Evolutionary conservation across 371 early-diverging fungal species (phyloP).

Genomic region (Syncephalastrum monosporum): DNA sequence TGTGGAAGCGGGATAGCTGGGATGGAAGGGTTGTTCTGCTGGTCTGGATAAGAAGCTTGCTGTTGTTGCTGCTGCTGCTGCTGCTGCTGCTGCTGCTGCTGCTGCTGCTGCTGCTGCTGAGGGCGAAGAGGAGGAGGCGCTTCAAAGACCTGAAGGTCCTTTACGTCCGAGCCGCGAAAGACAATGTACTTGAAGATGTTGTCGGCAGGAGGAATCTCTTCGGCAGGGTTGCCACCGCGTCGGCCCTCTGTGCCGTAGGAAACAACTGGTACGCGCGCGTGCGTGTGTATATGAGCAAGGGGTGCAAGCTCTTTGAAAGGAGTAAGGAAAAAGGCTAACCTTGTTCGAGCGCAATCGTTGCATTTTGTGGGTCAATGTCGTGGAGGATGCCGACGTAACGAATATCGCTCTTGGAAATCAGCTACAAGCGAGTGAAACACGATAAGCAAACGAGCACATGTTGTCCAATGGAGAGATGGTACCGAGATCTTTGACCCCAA

Average conservation of each 20-base stretch:
- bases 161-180: slow-evolving; percentile 89
- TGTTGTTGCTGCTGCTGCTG: slow-evolving; percentile 3
- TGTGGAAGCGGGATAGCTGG: slow-evolving; percentile 3
- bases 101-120: background rate
- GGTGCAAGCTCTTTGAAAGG: background rate
- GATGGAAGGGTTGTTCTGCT: slow-evolving; percentile 3
- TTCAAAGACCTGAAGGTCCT: slow-evolving; percentile 81
- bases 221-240: slow-evolving; percentile 55
- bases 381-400: slow-evolving; percentile 85
- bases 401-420: slow-evolving; percentile 60
- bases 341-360: slow-evolving; percentile 80
- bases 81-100: slow-evolving; percentile 2
- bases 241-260: slow-evolving; percentile 81
- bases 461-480: background rate
- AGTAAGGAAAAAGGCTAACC: slow-evolving; percentile 35
- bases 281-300: background rate
- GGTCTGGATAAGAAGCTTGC: background rate
- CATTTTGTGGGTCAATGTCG: slow-evolving; percentile 74
- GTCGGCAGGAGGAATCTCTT: slow-evolving; percentile 76
- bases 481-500: slow-evolving; percentile 27
- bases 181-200: slow-evolving; percentile 82
- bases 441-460: background rate
- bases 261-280: slow-evolving; percentile 43
- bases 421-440: slow-evolving; percentile 5
- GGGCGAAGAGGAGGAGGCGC: slow-evolving; percentile 35